Base-by-base conservation (phyloP, 169 alveolate genomes). In the Plasmodium adleri region DNA sequence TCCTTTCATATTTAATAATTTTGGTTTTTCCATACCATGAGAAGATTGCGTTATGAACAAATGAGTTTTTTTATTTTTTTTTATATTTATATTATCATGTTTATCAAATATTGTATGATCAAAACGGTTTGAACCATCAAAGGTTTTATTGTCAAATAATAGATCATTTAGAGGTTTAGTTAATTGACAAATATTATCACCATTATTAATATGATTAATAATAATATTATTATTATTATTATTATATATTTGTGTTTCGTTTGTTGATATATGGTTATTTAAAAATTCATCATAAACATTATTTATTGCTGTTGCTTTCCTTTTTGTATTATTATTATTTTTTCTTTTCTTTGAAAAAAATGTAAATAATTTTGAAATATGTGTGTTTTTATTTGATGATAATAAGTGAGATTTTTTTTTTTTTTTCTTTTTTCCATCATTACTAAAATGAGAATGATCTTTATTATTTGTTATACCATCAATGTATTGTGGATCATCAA, bases 21-120 rank as follows among this genome's bases (percentile, higher is more conserved):
- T 80, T 8, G 90, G 90, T 68, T 80, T 80, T 1, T 66, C 64
- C 90, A 80, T 80, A 12, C 90, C 90, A 62, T 80, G 90, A 7
- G 70, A 22, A 6, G 90, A 60, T 26, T 62, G 85, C 1, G 80
- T 32, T 52, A 80, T n/a, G 22, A 80, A 80, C 20, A 26, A 64
- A n/a, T 76, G 63, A 52, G 17, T 22, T 24, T 28, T 26, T 15
- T 47, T 56, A 39, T 72, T 28, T 52, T 50, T n/a, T 13, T 28
- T 58, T 64, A 58, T 58, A 12, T 28, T n/a, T 64, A 28, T 63
- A 64, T 43, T 78, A 10, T 26, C 71, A 20, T 59, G 52, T 28
- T 49, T 59, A 22, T 66, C 67, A 22, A 78, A 32, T 43, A 12
- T 22, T 10, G 12, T 9, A 78, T 50, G 13, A 17, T 64, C 5